Evolutionary conservation across 2,329 filamentous ascomycete genomes (phyloP), one percentile per base, ranked within the genome.

Genomic region (Zymoseptoria ardabiliae): DNA sequence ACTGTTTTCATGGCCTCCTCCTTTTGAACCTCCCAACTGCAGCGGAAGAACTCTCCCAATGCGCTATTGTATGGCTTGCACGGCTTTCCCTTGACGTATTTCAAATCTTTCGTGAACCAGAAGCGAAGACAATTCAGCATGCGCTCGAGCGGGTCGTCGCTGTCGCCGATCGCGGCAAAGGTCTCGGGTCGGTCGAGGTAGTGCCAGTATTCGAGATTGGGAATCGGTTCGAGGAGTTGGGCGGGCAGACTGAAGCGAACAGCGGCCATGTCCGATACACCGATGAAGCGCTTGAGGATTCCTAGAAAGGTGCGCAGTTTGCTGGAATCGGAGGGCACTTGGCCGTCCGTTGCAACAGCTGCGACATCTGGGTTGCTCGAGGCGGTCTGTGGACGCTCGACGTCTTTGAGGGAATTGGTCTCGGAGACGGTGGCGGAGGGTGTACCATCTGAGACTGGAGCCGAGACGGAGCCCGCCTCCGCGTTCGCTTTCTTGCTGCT

Each of bases 21-120:
- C 71, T 93, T 88, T 71, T 91, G 86, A 19, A 95, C 87, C 71
- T 97, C 90, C 93, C 93, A 99, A 72, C 93, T 96, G 75, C 94
- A 97, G 84, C 91, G 84, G 78, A 99, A 99, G 78, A 99, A 99
- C 78, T 99, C 94, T 65, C 94, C 94, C 55, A 99, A 78, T 41
- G 91, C 92, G 53, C 92, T 97, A 76, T 99, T 99, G 79, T 99
- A 99, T 10, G 94, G 94, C 77, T 99, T 99, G 85, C 93, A 97
- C 50, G 94, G 94, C 79, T 92, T 96, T 61, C 93, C 93, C 79
- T 97, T 97, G 73, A 95, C 90, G 71, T 97, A 99, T 84, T 99
- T 99, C 75, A 99, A 75, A 75, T 99, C 94, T 75, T 99, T 99
- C 63, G 94, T 97, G 70, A 97, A 96, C 94, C 94, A 99, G 77